These are phyloP conservation scores for Cytospora piceicola DNA, from an alignment of 2,329 filamentous ascomycete species.

Conservation along the genomic window DNA sequence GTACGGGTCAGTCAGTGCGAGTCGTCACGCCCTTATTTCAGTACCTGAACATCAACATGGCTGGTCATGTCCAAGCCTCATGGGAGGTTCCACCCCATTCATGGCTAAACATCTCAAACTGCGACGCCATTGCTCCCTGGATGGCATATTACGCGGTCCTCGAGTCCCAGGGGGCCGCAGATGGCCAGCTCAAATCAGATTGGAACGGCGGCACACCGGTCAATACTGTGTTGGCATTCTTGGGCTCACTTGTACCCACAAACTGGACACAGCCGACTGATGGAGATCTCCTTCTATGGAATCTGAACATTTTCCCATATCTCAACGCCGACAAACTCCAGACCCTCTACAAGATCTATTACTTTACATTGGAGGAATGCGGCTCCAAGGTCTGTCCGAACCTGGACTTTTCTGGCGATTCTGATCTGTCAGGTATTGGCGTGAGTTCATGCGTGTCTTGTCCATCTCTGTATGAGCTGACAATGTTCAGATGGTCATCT, in stretches of 20 bases:
- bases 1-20: background rate
- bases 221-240: slow-evolving; percentile 14
- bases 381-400: slow-evolving; percentile 26
- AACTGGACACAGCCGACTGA: slow-evolving; percentile 20
- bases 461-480: too few relatives aligned
- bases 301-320: slow-evolving; percentile 11
- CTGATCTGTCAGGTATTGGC: slow-evolving; percentile 27
- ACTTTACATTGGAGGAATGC: slow-evolving; percentile 12
- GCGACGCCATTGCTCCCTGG: background rate
- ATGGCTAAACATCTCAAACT: background rate
- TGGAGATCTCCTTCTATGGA: slow-evolving; percentile 22
- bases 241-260: slow-evolving; percentile 13
- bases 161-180: accelerated
- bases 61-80: slow-evolving; percentile 6
- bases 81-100: slow-evolving; percentile 11
- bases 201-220: slow-evolving; percentile 1
- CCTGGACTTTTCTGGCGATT: slow-evolving; percentile 27
- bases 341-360: slow-evolving; percentile 11
- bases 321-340: slow-evolving; percentile 4
- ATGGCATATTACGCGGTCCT: background rate
- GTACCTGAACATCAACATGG: background rate
- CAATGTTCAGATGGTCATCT: slow-evolving; percentile 16
- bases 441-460: slow-evolving; percentile 1
- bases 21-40: background rate
- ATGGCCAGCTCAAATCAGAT: accelerated